phyloP scores from a whole-genome alignment of 148 eudicot species.

The Arbutus unedo region DNA sequence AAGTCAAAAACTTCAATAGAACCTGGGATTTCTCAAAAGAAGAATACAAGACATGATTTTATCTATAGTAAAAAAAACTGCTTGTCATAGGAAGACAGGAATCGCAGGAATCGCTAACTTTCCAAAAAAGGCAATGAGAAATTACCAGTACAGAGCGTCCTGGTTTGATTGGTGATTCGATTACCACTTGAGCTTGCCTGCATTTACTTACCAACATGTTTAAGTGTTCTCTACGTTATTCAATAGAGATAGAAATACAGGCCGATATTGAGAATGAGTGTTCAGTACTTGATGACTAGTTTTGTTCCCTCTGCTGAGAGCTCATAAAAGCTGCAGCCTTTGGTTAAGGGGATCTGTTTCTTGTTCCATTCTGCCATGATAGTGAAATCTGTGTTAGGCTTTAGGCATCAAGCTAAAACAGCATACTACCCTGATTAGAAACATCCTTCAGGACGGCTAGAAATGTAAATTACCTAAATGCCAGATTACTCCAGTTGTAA shows the following conservation, averaged over 20 bases:
- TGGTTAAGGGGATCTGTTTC: slow-evolving; percentile 66
- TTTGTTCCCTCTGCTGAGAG: slow-evolving; percentile 42
- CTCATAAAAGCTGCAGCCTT: slow-evolving; percentile 68
- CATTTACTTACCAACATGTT: slow-evolving; percentile 2
- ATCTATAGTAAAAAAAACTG: background rate
- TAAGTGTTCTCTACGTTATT: background rate
- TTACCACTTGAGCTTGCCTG: slow-evolving; percentile 66
- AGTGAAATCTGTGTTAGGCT: background rate
- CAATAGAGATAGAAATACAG: background rate
- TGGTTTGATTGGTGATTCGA: slow-evolving; percentile 84
- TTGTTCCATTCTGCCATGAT: slow-evolving; percentile 73
- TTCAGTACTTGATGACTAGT: slow-evolving; percentile 55
- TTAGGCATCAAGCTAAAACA: background rate
- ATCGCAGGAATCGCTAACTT: background rate
- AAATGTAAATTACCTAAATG: slow-evolving; percentile 50
- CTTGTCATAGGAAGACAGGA: background rate
- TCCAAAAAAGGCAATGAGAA: background rate
- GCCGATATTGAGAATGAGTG: background rate
- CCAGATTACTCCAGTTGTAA: slow-evolving; percentile 53
- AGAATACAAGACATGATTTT: background rate
- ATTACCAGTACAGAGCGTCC: slow-evolving; percentile 70
- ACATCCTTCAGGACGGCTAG: background rate
- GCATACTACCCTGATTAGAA: background rate
- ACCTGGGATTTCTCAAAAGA: slow-evolving; percentile 32
- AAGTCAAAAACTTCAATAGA: slow-evolving; percentile 46